Base-by-base conservation (phyloP, 208 protist genomes). In the Trypanosoma caninum region DNA sequence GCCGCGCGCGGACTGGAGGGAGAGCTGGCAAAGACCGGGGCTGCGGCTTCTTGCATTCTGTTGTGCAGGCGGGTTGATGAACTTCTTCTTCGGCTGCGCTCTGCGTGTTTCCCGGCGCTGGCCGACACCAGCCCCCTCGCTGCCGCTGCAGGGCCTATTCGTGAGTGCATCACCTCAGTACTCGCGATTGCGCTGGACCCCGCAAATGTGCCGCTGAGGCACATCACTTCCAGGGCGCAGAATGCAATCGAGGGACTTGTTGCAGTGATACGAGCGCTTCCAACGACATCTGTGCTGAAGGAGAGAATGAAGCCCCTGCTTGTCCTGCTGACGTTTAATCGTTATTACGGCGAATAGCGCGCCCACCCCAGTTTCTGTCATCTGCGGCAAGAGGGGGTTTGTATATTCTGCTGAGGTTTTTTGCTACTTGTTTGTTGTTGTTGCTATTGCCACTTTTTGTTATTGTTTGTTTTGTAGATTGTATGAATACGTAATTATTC, bases 271-370 rank as follows among this genome's bases (percentile, higher is more conserved):
- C 77, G 69, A 13, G 66, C 65, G 0, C 53, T 75, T 33, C 67
- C 65, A 16, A 55, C 64, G 4, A 59, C 75, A n/a, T 73, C 65
- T 6, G 58, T 77, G 25, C 63, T 91, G 28, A 66, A 72, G n/a
- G 40, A 69, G 2, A 77, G 68, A 20, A 57, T 95, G 30, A 66
- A 76, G 22, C 80, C 88, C 18, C 72, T 95, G 41, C 58, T 90
- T 6, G 69, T 80, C 30, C 31, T 79, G 11, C 59, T 95, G 34
- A 91, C 88, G 2, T 95, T 92, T 70, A 95, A 95, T 53, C 59
- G 69, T 35, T 95, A 80, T 59, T 95, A 86, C 59, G 88, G 84
- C n/a, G 59, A 65, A 38, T 66, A 45, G 51, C n/a, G 31, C 16
- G 7, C n/a, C n/a, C n/a, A n/a, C n/a, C n/a, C n/a, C n/a, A n/a